Evolutionary conservation across 345 rosid species (phyloP).

Genomic region (Eucalyptus marginata): DNA sequence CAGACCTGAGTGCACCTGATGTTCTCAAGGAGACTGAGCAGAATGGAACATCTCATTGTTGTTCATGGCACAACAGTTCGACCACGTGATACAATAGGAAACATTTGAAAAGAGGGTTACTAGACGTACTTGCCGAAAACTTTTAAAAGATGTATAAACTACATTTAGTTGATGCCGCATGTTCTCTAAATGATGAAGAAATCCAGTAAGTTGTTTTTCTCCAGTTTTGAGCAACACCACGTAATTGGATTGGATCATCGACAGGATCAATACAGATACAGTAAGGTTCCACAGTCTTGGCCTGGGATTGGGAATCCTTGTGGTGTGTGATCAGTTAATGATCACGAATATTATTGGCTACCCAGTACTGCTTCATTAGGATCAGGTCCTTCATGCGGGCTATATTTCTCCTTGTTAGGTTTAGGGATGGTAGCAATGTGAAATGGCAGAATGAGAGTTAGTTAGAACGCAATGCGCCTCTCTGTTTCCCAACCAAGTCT

Average conservation of each 20-base stretch:
- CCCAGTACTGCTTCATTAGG: not conserved
- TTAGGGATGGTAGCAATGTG: not conserved
- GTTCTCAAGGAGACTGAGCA: not conserved
- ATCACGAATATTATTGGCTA: not conserved
- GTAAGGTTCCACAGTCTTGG: not conserved
- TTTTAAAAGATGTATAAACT: not conserved
- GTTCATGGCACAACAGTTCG: not conserved
- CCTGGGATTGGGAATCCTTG: not conserved
- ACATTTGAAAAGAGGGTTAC: not conserved
- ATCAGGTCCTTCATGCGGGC: not conserved
- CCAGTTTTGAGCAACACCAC: not conserved
- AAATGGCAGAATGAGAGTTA: not conserved
- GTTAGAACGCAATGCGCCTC: not conserved
- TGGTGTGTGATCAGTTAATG: not conserved
- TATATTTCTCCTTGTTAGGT: not conserved
- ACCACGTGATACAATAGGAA: not conserved
- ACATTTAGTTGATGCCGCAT: not conserved
- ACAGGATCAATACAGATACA: not conserved
- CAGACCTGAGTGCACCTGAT: not conserved
- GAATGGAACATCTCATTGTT: not conserved
- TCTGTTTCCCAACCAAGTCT: not conserved
- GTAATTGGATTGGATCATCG: not conserved
- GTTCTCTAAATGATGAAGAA: not conserved
- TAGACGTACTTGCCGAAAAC: not conserved
- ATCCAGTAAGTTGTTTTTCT: not conserved